phyloP scores from a whole-genome alignment of 371 early-diverging fungal genomes.

The Entomophthora muscae region DNA sequence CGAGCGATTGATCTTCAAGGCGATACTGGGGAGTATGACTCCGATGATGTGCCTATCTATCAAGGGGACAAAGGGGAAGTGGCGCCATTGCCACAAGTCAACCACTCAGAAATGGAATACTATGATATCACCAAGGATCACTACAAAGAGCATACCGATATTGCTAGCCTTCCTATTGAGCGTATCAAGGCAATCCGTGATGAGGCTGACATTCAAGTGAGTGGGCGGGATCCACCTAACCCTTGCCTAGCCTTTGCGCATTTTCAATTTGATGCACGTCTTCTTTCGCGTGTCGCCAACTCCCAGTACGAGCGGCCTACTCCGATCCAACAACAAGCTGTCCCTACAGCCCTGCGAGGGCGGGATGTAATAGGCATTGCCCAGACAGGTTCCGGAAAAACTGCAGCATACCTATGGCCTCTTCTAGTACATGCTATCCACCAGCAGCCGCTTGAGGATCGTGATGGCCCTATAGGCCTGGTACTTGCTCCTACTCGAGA shows the following conservation, averaged over 20 bases:
- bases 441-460: background rate
- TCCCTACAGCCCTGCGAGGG: conserved; percentile 29
- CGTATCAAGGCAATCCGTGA: conserved; percentile 30
- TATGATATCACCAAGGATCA: background rate
- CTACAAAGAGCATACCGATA: conserved; percentile 13
- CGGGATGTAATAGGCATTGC: background rate
- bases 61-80: background rate
- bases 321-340: conserved; percentile 84
- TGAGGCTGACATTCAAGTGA: conserved; percentile 41
- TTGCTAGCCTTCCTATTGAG: conserved; percentile 16
- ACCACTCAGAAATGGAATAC: background rate
- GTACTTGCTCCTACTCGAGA: conserved; percentile 1
- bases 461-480: background rate
- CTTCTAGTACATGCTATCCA: background rate
- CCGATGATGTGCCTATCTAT: background rate
- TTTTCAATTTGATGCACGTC: conserved; percentile 46
- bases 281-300: conserved; percentile 64
- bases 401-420: background rate
- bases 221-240: conserved; percentile 35
- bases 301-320: conserved; percentile 39
- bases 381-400: conserved; percentile 5
- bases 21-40: background rate
- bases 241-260: conserved; percentile 62
- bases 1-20: background rate
- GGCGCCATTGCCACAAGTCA: background rate